phyloP scores from a whole-genome alignment of 306 rosid genomes.

The Delonix regia region DNA sequence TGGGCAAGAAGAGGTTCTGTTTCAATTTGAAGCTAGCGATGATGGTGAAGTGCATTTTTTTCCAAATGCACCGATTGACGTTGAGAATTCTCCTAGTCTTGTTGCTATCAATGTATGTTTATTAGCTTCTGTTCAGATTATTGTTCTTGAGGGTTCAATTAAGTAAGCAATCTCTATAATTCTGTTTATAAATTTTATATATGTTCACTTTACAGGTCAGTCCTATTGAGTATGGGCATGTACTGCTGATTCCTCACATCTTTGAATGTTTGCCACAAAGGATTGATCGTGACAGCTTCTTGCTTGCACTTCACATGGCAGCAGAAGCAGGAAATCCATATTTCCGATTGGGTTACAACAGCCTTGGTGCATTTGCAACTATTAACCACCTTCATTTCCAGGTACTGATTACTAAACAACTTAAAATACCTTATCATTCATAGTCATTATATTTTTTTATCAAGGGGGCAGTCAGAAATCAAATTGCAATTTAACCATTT shows the following conservation, averaged over 20 bases:
- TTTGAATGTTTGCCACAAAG: constrained; percentile 82
- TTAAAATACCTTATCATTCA: neutral
- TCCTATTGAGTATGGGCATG: too few relatives aligned
- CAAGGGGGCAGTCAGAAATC: neutral
- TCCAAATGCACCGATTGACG: constrained; percentile 77
- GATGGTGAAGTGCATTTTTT: constrained; percentile 72
- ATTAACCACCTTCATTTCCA: constrained; percentile 98
- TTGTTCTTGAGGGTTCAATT: constrained; percentile 14
- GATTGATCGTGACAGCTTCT: constrained; percentile 79
- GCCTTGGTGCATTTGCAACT: constrained; percentile 97
- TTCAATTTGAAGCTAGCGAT: constrained; percentile 76
- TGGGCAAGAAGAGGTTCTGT: constrained; percentile 93
- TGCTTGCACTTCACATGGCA: constrained; percentile 90
- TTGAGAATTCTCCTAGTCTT: constrained; percentile 71
- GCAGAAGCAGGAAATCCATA: constrained; percentile 73
- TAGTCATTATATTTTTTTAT: neutral
- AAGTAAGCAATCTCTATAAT: neutral
- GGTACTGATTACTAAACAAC: constrained; percentile 45
- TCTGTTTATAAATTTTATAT: neutral
- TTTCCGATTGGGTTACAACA: constrained; percentile 91
- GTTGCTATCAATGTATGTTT: constrained; percentile 87
- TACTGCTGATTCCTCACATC: constrained; percentile 80
- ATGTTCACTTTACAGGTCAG: constrained; percentile 63
- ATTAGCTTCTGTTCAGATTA: constrained; percentile 6
- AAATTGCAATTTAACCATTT: constrained; percentile 10